Evolutionary conservation across 495 filamentous ascomycete genomes (phyloP).

Genomic region (Trichoderma erinaceum): DNA sequence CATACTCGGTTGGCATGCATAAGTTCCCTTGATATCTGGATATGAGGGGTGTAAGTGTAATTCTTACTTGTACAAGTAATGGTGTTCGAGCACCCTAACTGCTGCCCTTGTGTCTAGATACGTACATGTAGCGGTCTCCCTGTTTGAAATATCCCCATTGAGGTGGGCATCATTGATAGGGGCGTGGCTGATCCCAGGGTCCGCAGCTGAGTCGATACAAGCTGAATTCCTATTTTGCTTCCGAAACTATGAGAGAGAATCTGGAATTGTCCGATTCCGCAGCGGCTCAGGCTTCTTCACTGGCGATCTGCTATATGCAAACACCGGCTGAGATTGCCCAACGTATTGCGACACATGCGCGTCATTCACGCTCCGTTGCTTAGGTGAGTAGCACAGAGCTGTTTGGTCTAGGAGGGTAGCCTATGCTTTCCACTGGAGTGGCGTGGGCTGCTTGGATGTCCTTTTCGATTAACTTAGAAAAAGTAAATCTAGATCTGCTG

Average conservation of each 20-base stretch:
- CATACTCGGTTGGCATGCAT: background rate
- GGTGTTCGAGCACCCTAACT: background rate
- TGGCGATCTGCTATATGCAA: background rate
- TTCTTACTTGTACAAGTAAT: background rate
- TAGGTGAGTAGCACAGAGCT: background rate
- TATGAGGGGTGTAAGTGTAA: background rate
- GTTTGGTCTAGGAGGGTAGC: background rate
- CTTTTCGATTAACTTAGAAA: background rate
- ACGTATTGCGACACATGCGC: background rate
- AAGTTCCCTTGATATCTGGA: background rate
- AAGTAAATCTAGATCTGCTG: no score
- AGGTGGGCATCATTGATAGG: background rate
- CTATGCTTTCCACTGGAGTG: background rate
- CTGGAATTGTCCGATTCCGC: background rate
- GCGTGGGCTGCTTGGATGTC: background rate
- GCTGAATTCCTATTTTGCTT: background rate
- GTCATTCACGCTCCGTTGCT: background rate
- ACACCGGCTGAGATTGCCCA: background rate
- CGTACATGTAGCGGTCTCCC: background rate
- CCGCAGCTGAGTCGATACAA: background rate
- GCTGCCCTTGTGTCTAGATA: background rate
- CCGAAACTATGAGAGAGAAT: background rate
- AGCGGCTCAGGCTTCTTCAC: background rate
- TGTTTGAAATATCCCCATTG: background rate
- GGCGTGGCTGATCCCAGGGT: background rate